These are phyloP conservation scores for Trichophyton schoenleinii DNA, from an alignment of 2,329 filamentous ascomycete genomes.

Conservation along the genomic window DNA sequence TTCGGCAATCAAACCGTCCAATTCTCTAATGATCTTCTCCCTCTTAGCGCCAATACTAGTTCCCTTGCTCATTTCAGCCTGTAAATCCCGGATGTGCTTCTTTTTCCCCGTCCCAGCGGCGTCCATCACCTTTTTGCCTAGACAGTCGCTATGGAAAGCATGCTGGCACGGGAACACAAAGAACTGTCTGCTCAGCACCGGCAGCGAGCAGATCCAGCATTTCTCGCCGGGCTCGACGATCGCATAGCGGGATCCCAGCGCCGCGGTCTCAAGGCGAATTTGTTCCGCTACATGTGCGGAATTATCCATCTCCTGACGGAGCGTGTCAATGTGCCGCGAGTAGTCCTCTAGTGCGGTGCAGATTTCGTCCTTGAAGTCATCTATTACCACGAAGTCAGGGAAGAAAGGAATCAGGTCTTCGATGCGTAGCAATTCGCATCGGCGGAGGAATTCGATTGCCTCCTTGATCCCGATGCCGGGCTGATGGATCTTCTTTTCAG, in stretches of 20 bases:
- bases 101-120: constrained; percentile 63
- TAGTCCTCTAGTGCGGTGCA: constrained; percentile 90
- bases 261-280: constrained; percentile 79
- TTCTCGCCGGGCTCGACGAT: constrained; percentile 94
- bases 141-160: constrained; percentile 89
- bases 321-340: constrained; percentile 70
- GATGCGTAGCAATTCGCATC: constrained; percentile 82
- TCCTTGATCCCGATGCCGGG: constrained; percentile 78
- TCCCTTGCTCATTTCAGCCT: constrained; percentile 69
- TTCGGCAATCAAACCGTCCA: constrained; percentile 83
- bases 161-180: constrained; percentile 99
- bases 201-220: constrained; percentile 78
- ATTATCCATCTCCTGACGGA: constrained; percentile 94
- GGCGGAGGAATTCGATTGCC: constrained; percentile 84
- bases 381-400: constrained; percentile 95
- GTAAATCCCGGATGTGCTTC: constrained; percentile 71
- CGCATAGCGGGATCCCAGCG: constrained; percentile 77
- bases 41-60: constrained; percentile 51
- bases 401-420: constrained; percentile 98
- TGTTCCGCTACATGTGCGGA: constrained; percentile 76
- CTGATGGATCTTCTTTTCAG: constrained; percentile 75
- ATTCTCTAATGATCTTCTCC: constrained; percentile 72
- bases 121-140: constrained; percentile 74
- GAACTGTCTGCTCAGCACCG: constrained; percentile 79
- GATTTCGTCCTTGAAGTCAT: constrained; percentile 98